A percentile compares a stretch with the other conserved stretches of the same genome.
Evolutionary conservation across 192 early-diverging fungal genomes (phyloP).

Genomic region (Endogone sp.): DNA sequence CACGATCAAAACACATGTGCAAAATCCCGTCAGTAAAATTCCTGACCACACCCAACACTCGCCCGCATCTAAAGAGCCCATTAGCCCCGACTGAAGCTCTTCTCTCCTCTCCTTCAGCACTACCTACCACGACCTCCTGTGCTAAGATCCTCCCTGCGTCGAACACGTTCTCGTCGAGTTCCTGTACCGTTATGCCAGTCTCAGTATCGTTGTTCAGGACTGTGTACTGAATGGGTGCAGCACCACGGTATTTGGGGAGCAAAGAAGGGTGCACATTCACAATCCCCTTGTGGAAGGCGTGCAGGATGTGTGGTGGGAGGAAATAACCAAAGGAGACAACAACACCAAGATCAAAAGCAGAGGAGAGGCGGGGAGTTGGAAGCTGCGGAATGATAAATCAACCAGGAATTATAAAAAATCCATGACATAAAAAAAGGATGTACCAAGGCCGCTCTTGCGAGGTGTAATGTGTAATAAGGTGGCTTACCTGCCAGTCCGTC

Average conservation of each 20-base stretch:
- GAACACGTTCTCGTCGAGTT: slow-evolving; percentile 71
- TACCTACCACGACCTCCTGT: slow-evolving; percentile 59
- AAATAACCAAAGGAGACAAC: slow-evolving; percentile 96
- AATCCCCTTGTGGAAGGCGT: slow-evolving; percentile 58
- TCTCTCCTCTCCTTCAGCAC: no score
- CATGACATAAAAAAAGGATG: no score
- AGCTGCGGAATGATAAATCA: no score
- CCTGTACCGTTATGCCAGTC: slow-evolving; percentile 85
- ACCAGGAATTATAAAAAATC: no score
- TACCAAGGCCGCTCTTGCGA: no score
- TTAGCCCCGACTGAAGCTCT: neutral
- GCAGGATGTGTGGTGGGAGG: slow-evolving; percentile 69
- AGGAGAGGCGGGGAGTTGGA: slow-evolving; percentile 5
- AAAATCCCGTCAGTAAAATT: neutral
- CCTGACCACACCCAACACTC: no score
- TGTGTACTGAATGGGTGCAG: slow-evolving; percentile 84
- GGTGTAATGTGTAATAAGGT: neutral
- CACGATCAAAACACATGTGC: neutral
- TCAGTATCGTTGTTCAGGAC: slow-evolving; percentile 70
- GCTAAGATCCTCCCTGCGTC: slow-evolving; percentile 83
- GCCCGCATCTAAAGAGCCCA: neutral
- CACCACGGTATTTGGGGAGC: slow-evolving; percentile 89
- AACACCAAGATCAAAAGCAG: slow-evolving; percentile 73
- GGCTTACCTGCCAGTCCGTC: slow-evolving; percentile 42
- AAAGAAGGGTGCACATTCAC: slow-evolving; percentile 95